phyloP scores from a whole-genome alignment of 805 yeast genomes.

The Pichia thaimueangensis region DNA sequence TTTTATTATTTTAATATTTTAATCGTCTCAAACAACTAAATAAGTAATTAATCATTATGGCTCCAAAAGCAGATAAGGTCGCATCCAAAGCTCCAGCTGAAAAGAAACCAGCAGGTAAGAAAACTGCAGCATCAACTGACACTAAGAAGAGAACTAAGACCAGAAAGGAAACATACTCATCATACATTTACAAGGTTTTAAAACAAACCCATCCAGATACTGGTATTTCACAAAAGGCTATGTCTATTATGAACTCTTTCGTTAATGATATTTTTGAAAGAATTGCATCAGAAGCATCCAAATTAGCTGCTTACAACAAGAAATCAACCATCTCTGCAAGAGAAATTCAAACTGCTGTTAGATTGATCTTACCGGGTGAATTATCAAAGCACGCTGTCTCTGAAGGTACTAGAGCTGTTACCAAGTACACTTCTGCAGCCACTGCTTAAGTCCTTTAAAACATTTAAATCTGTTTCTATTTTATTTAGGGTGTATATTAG shows the following conservation, averaged over 20 bases:
- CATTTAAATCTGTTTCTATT: constrained; percentile 16
- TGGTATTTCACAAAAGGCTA: constrained; percentile 97
- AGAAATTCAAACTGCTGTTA: constrained; percentile 97
- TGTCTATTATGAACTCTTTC: constrained; percentile 98
- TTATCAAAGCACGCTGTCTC: constrained; percentile 97
- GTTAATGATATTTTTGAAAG: constrained; percentile 98
- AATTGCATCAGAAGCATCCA: constrained; percentile 96
- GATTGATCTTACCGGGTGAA: constrained; percentile 98
- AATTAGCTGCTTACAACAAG: constrained; percentile 97
- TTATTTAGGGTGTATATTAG: constrained; percentile 32
- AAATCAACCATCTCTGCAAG: constrained; percentile 96
- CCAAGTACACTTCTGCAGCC: constrained; percentile 79
- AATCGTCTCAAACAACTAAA: neutral
- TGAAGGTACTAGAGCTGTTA: constrained; percentile 98
- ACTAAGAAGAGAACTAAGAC: constrained; percentile 90
- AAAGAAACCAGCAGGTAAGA: constrained; percentile 88
- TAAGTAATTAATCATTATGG: constrained; percentile 40
- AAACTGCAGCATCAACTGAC: constrained; percentile 69
- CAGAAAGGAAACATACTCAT: constrained; percentile 97
- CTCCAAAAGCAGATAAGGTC: constrained; percentile 42
- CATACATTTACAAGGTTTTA: constrained; percentile 96
- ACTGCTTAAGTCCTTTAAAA: constrained; percentile 27
- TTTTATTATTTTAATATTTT: neutral
- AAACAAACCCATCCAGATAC: constrained; percentile 99
- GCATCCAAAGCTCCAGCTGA: constrained; percentile 98